A percentile compares a stretch with the other conserved stretches of the same genome.
Evolutionary conservation across 257 asterid species (phyloP).

Genomic region (Leonotis leonurus): DNA sequence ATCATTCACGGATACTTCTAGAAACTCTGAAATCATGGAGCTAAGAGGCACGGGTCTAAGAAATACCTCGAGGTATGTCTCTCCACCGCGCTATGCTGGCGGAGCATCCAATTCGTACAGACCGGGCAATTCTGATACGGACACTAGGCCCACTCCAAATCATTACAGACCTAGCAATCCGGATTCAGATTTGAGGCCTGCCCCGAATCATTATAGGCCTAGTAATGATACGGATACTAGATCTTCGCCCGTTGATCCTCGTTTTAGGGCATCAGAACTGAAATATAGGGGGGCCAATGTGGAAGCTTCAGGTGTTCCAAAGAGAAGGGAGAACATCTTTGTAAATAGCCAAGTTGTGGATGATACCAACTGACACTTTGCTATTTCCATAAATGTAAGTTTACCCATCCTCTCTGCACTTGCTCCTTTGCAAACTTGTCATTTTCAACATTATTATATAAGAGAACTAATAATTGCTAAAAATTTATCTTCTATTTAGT

Average conservation of each 20-base stretch:
- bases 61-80: constrained; percentile 58
- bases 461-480: constrained; percentile 22
- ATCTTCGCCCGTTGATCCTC: constrained; percentile 50
- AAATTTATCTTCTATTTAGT: background rate
- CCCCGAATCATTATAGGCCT: constrained; percentile 36
- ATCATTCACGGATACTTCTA: constrained; percentile 53
- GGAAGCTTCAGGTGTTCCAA: constrained; percentile 46
- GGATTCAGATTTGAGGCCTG: constrained; percentile 47
- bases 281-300: constrained; percentile 60
- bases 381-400: background rate
- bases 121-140: constrained; percentile 42
- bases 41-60: constrained; percentile 49
- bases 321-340: constrained; percentile 57
- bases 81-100: constrained; percentile 63
- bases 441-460: constrained; percentile 26
- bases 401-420: background rate
- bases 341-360: constrained; percentile 54
- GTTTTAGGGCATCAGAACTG: constrained; percentile 57
- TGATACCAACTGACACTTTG: constrained; percentile 42
- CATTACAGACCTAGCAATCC: constrained; percentile 42
- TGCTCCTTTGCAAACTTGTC: constrained; percentile 18
- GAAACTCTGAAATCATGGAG: constrained; percentile 63
- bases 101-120: constrained; percentile 45
- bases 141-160: constrained; percentile 40
- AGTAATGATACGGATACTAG: constrained; percentile 49